These are phyloP conservation scores for Phoenix dactylifera DNA, from an alignment of 176 grass and related monocot genomes.

Conservation along the genomic window DNA sequence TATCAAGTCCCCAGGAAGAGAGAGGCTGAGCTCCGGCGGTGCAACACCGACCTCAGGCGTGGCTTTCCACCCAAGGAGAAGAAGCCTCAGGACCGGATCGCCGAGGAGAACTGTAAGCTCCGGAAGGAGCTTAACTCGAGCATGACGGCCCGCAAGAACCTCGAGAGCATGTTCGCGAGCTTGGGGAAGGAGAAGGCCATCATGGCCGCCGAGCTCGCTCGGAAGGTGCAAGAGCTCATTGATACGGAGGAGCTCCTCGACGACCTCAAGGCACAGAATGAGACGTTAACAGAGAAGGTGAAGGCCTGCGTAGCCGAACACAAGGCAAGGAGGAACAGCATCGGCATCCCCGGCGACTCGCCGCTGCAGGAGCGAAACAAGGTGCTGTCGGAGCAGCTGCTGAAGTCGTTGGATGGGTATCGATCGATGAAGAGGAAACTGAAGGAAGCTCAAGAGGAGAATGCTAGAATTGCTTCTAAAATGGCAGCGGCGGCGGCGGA, in stretches of 20 bases:
- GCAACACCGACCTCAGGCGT: slow-evolving; percentile 14
- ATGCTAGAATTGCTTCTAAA: neutral
- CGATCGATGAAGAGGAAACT: slow-evolving; percentile 10
- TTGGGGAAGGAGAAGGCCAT: slow-evolving; percentile 28
- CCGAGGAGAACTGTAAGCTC: slow-evolving; percentile 21
- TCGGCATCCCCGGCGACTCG: neutral
- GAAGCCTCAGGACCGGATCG: neutral
- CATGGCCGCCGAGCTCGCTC: slow-evolving; percentile 26
- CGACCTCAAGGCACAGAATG: slow-evolving; percentile 22
- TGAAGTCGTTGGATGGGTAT: slow-evolving; percentile 3
- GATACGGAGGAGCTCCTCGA: slow-evolving; percentile 25
- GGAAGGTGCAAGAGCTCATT: slow-evolving; percentile 15
- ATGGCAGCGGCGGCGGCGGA: neutral
- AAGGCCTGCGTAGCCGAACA: neutral
- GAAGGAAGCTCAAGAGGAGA: slow-evolving; percentile 7
- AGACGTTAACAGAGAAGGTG: slow-evolving; percentile 19
- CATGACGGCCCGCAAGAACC: slow-evolving; percentile 16
- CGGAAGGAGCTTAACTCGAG: slow-evolving; percentile 16
- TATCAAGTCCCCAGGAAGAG: neutral
- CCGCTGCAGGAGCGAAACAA: slow-evolving; percentile 18
- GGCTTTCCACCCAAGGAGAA: slow-evolving; percentile 5
- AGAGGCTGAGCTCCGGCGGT: slow-evolving; percentile 14
- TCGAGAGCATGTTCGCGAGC: slow-evolving; percentile 28
- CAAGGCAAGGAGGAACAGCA: neutral
- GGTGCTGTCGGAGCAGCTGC: slow-evolving; percentile 19